A percentile compares a stretch with the other conserved stretches of the same genome.
Conservation (phyloP, 257 asterid species). For the Henckelia pumila region DNA sequence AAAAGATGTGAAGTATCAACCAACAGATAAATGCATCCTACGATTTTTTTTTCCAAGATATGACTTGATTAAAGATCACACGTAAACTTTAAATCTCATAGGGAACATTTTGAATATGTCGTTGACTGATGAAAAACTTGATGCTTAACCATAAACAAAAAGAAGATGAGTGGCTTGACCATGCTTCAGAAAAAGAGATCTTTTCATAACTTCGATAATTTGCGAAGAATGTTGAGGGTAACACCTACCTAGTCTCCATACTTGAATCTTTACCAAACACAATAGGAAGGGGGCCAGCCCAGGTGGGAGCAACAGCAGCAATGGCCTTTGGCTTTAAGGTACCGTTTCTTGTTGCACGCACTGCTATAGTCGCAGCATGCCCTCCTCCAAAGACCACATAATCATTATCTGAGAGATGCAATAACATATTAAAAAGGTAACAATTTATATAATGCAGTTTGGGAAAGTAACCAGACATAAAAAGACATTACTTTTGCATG, state of each 20-base stretch:
- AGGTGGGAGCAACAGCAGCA: slow-evolving; percentile 96
- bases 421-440: slow-evolving; percentile 21
- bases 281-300: slow-evolving; percentile 98
- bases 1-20: neutral
- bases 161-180: neutral
- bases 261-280: slow-evolving; percentile 84
- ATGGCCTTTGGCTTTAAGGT: slow-evolving; percentile 72
- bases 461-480: slow-evolving; percentile 7
- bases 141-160: neutral
- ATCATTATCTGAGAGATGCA: slow-evolving; percentile 53
- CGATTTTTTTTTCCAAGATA: neutral
- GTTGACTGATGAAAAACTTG: neutral
- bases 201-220: neutral
- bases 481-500: slow-evolving; percentile 11
- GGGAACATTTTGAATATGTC: neutral
- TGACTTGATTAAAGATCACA: neutral
- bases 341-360: slow-evolving; percentile 79
- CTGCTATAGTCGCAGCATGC: slow-evolving; percentile 91
- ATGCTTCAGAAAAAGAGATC: neutral
- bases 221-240: slow-evolving; percentile 2
- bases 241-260: slow-evolving; percentile 76
- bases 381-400: slow-evolving; percentile 91
- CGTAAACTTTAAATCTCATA: neutral
- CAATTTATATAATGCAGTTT: slow-evolving; percentile 8
- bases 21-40: neutral